Base-by-base conservation (phyloP, 1,139 yeast genomes). In the Geotrichum histeridarum region DNA sequence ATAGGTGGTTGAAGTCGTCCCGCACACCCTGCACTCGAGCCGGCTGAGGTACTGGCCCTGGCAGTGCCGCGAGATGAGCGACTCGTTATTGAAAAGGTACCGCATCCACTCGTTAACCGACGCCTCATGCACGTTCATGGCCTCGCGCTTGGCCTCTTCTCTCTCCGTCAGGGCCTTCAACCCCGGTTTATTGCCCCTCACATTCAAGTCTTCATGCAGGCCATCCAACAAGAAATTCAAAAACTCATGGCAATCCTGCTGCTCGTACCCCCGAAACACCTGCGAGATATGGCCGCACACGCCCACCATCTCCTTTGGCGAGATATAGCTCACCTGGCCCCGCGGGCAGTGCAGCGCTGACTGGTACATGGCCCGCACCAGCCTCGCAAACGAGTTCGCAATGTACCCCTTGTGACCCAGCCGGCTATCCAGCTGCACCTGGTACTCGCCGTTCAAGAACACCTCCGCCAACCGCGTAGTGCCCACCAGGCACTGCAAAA, bases 41-140 rank as follows among this genome's bases (percentile, higher is more conserved):
- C 82, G 86, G 8, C 96, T 87, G 51, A 89, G 79, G 64, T 86
- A 86, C 70, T 93, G 97, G 0, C 97, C 97, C 69, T 90, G 96
- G 65, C 89, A 88, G 54, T 83, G 80, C 64, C 88, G 95, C 2
- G 89, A 95, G 32, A 93, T 79, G 1, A 86, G 79, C 38, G 97
- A 90, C 62, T 86, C 85, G 67, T 93, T 93, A 32, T 91, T 80
- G 56, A 86, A 86, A 54, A 89, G 74, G 67, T 89, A 90, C 57
- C 96, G 76, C 66, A 89, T 96, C 99, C 99, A 93, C 69, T 93
- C 98, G 51, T 90, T 84, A 0, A 95, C 83, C 0, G 96, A 85
- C 0, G 97, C 98, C 42, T 87, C 76, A 58, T 97, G 77, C 6
- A 90, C 78, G 1, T 95, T 88, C 65, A 89, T 70, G 31, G 73